Evolutionary conservation across 176 grass and related monocot genomes (phyloP).

Genomic region (Otatea glauca): DNA sequence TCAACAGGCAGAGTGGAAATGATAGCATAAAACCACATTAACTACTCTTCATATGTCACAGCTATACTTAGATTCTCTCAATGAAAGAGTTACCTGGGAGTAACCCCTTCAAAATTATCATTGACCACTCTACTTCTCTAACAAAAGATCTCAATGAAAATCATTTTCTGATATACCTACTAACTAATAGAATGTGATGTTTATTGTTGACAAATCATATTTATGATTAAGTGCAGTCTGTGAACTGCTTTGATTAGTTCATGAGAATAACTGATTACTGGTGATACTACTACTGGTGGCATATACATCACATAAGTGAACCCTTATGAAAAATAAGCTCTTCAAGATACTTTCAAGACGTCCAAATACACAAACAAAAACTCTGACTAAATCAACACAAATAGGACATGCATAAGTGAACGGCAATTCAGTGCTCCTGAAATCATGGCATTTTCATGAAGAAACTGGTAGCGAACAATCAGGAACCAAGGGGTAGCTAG

Average conservation of each 20-base stretch:
- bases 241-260: background rate
- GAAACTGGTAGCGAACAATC: background rate
- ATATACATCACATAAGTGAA: background rate
- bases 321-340: background rate
- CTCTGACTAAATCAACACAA: background rate
- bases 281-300: background rate
- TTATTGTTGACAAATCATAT: background rate
- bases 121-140: background rate
- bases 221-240: background rate
- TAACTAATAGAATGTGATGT: slow-evolving; percentile 7
- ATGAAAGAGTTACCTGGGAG: background rate
- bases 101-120: background rate
- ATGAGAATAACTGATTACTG: background rate
- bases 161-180: background rate
- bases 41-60: background rate
- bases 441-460: background rate
- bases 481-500: background rate
- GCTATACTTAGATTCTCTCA: background rate
- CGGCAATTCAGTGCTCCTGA: background rate
- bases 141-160: slow-evolving; percentile 3
- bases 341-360: background rate
- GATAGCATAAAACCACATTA: background rate
- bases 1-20: background rate
- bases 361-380: background rate
- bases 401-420: background rate